phyloP scores from a whole-genome alignment of 2,329 filamentous ascomycete genomes.

The Sporothrix curviconia region DNA sequence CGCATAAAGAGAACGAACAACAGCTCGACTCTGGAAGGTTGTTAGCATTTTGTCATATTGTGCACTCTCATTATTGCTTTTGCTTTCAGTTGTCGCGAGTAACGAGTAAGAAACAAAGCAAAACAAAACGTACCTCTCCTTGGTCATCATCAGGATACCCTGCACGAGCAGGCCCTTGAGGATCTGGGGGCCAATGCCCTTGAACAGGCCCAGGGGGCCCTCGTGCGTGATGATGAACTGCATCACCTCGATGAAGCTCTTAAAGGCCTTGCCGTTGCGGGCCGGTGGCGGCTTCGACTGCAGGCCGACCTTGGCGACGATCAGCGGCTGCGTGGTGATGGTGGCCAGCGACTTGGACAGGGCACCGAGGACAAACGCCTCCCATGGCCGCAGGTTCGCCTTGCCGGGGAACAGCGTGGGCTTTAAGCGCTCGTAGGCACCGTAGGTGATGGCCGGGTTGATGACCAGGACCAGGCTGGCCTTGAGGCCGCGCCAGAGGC shows the following conservation, averaged over 20 bases:
- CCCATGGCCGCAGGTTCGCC: constrained; percentile 67
- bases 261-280: constrained; percentile 84
- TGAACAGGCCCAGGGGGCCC: constrained; percentile 78
- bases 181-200: constrained; percentile 92
- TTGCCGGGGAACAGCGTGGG: constrained; percentile 71
- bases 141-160: constrained; percentile 97
- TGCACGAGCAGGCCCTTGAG: constrained; percentile 90
- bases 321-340: constrained; percentile 85
- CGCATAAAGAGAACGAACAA: constrained; percentile 80
- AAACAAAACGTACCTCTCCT: constrained; percentile 66
- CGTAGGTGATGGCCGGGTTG: constrained; percentile 96
- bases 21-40: constrained; percentile 66
- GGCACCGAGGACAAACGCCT: constrained; percentile 87
- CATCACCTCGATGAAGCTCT: constrained; percentile 92
- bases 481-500: constrained; percentile 91
- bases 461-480: constrained; percentile 92
- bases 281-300: constrained; percentile 85
- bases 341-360: constrained; percentile 91
- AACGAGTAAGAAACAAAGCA: too few species aligned
- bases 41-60: too few species aligned
- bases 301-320: constrained; percentile 94
- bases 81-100: too few species aligned
- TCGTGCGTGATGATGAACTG: constrained; percentile 86
- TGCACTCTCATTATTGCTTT: neutral
- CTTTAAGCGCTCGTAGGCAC: constrained; percentile 85